Percentiles rank a stretch among this genome's conserved stretches.
Evolutionary conservation across 352 stramenopile species (phyloP).

Genomic region (Phytophthora cryptogea): DNA sequence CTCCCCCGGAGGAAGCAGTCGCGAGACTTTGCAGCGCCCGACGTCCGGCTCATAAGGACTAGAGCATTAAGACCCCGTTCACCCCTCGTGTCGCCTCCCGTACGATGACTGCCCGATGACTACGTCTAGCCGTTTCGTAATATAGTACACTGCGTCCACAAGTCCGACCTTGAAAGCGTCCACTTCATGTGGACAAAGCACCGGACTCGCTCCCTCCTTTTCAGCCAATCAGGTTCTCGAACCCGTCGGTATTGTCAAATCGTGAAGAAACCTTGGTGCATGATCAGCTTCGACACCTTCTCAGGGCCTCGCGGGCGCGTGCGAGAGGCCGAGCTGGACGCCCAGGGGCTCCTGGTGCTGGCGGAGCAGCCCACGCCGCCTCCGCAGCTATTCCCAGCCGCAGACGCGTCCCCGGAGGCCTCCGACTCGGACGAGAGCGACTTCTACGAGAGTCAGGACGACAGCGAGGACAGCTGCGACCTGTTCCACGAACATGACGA

Average conservation of each 20-base stretch:
- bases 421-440: slow-evolving; percentile 24
- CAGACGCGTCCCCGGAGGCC: slow-evolving; percentile 5
- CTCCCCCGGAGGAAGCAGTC: slow-evolving; percentile 25
- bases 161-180: background rate
- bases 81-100: slow-evolving; percentile 17
- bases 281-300: slow-evolving; percentile 88
- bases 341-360: slow-evolving; percentile 23
- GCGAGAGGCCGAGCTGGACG: slow-evolving; percentile 44
- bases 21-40: slow-evolving; percentile 23
- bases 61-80: slow-evolving; percentile 38
- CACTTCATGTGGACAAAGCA: slow-evolving; percentile 4
- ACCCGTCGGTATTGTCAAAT: slow-evolving; percentile 6
- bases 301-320: slow-evolving; percentile 36
- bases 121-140: no score
- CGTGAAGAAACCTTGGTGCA: slow-evolving; percentile 15
- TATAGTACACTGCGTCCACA: no score
- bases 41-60: slow-evolving; percentile 40
- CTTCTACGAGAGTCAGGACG: slow-evolving; percentile 41
- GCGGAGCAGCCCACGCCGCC: slow-evolving; percentile 24
- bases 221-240: slow-evolving; percentile 12
- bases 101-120: background rate
- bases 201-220: slow-evolving; percentile 3
- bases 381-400: slow-evolving; percentile 15
- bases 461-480: slow-evolving; percentile 34
- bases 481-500: slow-evolving; percentile 44